Base-by-base conservation (phyloP, 2,329 filamentous ascomycete genomes). In the Pseudogymnoascus sp. region DNA sequence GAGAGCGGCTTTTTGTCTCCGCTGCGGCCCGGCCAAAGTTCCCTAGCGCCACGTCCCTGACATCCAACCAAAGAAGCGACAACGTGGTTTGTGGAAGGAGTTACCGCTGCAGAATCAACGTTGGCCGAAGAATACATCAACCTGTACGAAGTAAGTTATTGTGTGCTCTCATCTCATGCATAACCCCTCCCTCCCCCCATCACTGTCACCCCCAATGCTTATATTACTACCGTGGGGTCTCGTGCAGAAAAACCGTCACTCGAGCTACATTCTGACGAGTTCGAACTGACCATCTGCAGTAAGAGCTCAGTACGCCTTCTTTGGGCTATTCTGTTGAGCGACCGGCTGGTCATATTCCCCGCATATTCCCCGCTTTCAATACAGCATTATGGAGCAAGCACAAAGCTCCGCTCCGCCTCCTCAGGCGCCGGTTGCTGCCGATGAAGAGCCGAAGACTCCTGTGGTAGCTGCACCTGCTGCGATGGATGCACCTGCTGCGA, bases 31-130 rank as follows among this genome's bases (percentile, higher is more conserved):
- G 46, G 46, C 23, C 46, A 53, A 53, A 11, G 21, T 53, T 31
- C 46, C 26, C 46, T 31, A 53, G 46, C 46, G 23, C n/a, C n/a
- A 29, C 23, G 46, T 5, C 23, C n/a, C 46, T 53, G 26, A 31
- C 46, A 53, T 7, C 46, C 46, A 53, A 53, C 46, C 46, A 53
- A 53, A 53, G 46, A 53, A 53, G 46, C 46, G 15, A 17, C 46
- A 53, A 53, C 46, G 23, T 53, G 46, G 23, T 53, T 53, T 53
- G 23, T 11, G 46, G 46, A 29, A 31, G 44, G 44, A 17, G 46
- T n/a, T 53, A 29, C 44, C 9, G 23, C 21, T 50, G 23, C 7
- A 50, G 23, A 53, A 31, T 53, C 23, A 53, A 31, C 46, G 15
- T 31, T 53, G 46, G 26, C 46, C 46, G 23, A 29, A 50, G 23